Conservation (phyloP, 2,329 filamentous ascomycete genomes). For the Fusarium sp. region DNA sequence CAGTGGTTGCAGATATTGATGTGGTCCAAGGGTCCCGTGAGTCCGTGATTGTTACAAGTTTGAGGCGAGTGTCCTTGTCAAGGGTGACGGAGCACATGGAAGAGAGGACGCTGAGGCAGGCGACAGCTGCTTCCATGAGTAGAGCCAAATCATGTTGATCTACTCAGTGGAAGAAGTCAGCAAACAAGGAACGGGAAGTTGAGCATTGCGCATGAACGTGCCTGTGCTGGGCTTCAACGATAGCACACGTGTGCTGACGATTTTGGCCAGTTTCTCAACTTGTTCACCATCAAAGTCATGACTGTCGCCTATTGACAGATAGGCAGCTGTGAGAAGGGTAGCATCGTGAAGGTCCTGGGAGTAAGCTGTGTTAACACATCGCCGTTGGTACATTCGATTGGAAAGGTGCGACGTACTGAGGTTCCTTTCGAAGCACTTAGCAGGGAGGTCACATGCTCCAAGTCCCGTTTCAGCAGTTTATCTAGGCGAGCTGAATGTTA, state of each 20-base stretch:
- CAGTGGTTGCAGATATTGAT: conserved; percentile 46
- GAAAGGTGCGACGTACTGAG: not conserved
- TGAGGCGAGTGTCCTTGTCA: conserved; percentile 48
- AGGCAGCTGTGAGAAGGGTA: conserved; percentile 7
- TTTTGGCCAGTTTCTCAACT: not conserved
- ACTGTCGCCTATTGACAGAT: conserved; percentile 1
- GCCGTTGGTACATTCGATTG: not conserved
- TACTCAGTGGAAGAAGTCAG: not conserved
- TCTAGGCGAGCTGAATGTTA: not conserved
- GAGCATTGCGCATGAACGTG: not conserved
- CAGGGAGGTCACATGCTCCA: not conserved
- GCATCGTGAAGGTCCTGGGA: conserved; percentile 22
- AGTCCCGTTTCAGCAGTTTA: not conserved
- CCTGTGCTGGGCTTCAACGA: conserved; percentile 4
- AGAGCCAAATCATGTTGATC: conserved; percentile 12
- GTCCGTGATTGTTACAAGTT: conserved; percentile 53
- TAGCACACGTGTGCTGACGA: conserved; percentile 13
- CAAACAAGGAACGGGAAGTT: not conserved
- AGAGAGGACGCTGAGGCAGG: conserved; percentile 49
- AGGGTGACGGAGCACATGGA: conserved; percentile 14
- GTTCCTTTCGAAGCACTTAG: not conserved
- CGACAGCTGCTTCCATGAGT: conserved; percentile 47
- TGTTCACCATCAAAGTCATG: not conserved
- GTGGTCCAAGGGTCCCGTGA: conserved; percentile 58
- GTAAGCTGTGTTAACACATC: not conserved